phyloP scores from a whole-genome alignment of 768 basidiomycete genomes.

The Boletus edulis region DNA sequence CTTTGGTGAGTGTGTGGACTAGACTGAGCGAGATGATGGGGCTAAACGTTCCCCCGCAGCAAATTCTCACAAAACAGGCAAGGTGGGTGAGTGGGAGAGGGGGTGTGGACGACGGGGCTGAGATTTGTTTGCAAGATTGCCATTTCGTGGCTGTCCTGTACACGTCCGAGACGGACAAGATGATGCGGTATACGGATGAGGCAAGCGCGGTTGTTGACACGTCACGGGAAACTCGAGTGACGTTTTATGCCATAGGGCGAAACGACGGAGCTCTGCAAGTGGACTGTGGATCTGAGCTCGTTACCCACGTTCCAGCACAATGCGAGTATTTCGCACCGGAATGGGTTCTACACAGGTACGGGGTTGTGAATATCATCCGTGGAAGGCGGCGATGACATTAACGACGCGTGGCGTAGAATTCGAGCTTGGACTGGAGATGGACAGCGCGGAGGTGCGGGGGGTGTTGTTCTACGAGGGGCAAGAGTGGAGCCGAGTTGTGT shows the following conservation, averaged over 20 bases:
- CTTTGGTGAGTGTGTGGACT: conserved; percentile 67
- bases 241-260: conserved; percentile 49
- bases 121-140: conserved; percentile 49
- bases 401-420: conserved; percentile 51
- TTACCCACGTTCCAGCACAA: conserved; percentile 78
- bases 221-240: conserved; percentile 18
- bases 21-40: background rate
- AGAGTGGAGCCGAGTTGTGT: conserved; percentile 78
- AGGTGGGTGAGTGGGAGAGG: conserved; percentile 33
- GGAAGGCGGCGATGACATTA: background rate
- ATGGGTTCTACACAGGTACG: conserved; percentile 80
- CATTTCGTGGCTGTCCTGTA: conserved; percentile 81
- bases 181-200: conserved; percentile 85
- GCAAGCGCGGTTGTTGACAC: conserved; percentile 28
- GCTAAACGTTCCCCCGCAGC: conserved; percentile 36
- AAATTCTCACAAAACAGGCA: conserved; percentile 65
- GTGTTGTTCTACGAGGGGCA: conserved; percentile 70
- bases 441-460: conserved; percentile 85
- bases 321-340: conserved; percentile 49
- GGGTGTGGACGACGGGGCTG: background rate
- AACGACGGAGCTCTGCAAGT: conserved; percentile 73
- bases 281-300: conserved; percentile 81
- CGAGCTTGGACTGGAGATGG: conserved; percentile 79
- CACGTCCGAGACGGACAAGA: conserved; percentile 69
- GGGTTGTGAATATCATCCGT: background rate